Evolutionary conservation across 371 early-diverging fungal species (phyloP).

Genomic region (Rhizomucor pusillus): DNA sequence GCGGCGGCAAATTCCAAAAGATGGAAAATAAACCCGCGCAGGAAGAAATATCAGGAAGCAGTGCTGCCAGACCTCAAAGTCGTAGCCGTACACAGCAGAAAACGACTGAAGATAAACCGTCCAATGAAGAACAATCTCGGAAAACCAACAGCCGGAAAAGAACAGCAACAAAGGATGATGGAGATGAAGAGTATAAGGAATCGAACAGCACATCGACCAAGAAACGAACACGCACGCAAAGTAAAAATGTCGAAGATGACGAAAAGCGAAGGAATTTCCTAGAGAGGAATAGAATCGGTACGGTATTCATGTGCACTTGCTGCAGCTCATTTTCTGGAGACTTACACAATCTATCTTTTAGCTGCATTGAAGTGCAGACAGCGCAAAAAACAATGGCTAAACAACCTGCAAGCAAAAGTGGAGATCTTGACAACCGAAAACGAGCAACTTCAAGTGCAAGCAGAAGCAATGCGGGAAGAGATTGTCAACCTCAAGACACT

Average conservation of each 20-base stretch:
- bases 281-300: slow-evolving; percentile 83
- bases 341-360: slow-evolving; percentile 11
- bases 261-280: slow-evolving; percentile 78
- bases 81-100: background rate
- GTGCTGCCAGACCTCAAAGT: no score
- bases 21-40: background rate
- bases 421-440: slow-evolving; percentile 71
- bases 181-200: background rate
- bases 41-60: background rate
- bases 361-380: slow-evolving; percentile 91
- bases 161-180: background rate
- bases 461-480: slow-evolving; percentile 67
- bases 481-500: slow-evolving; percentile 73
- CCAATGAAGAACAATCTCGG: background rate
- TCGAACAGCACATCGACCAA: slow-evolving; percentile 6
- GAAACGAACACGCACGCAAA: slow-evolving; percentile 27
- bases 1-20: no score
- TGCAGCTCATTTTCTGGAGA: background rate
- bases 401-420: slow-evolving; percentile 76
- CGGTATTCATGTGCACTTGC: slow-evolving; percentile 4
- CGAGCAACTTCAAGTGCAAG: slow-evolving; percentile 66
- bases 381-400: slow-evolving; percentile 86
- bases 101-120: no score
- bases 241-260: slow-evolving; percentile 45
- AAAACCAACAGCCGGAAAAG: background rate